phyloP scores from a whole-genome alignment of 805 yeast species.

The Dipodascus albidus region DNA sequence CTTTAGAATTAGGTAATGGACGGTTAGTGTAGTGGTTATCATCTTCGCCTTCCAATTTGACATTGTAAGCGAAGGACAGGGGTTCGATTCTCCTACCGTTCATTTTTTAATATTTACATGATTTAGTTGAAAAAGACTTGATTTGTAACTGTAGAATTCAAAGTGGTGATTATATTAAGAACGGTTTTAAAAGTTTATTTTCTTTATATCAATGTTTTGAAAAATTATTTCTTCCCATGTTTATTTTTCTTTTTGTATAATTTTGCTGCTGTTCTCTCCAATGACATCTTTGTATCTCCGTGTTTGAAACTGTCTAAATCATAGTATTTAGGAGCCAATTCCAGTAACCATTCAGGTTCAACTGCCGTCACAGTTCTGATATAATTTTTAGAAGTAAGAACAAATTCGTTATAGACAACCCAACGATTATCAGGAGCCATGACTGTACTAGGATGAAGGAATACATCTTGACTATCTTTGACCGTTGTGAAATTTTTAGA shows the following conservation, averaged over 20 bases:
- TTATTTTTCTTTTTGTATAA: conserved; percentile 22
- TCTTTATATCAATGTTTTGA: no score
- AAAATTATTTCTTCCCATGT: neutral
- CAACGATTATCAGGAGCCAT: conserved; percentile 83
- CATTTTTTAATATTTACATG: conserved; percentile 25
- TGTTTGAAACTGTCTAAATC: conserved; percentile 49
- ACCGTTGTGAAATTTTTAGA: conserved; percentile 60
- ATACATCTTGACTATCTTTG: conserved; percentile 91
- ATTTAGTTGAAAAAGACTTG: no score
- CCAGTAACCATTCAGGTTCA: conserved; percentile 86
- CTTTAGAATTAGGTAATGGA: no score
- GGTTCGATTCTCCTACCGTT: conserved; percentile 83
- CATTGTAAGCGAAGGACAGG: conserved; percentile 84
- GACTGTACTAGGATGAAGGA: conserved; percentile 89
- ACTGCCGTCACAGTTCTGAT: conserved; percentile 88
- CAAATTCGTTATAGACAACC: conserved; percentile 93
- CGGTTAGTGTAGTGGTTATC: conserved; percentile 86
- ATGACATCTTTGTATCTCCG: conserved; percentile 59
- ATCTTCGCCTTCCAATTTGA: conserved; percentile 86
- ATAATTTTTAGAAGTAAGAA: conserved; percentile 83
- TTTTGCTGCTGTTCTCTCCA: conserved; percentile 46
- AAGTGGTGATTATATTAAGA: no score
- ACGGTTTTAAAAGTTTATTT: no score
- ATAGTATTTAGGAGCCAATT: conserved; percentile 64
- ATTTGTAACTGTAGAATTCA: no score